Evolutionary conservation across 176 grass and related monocot genomes (phyloP), one percentile per base, ranked within the genome.

Genomic region (Lolium rigidum): DNA sequence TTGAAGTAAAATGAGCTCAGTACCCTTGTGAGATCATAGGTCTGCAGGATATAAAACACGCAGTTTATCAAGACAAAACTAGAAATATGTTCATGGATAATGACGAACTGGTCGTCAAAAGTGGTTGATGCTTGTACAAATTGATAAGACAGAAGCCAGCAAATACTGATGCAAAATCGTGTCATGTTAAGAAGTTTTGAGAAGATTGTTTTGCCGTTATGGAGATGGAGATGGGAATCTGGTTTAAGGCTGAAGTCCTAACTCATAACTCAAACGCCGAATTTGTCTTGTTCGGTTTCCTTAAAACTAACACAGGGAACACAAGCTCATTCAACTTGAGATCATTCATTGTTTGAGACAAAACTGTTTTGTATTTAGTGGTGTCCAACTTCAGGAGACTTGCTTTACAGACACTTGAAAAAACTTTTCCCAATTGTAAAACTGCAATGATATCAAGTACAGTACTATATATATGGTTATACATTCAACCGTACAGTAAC

Each of bases 1-100:
- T 96, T 96, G 58, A 91, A 96, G 87, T 90, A 96, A 77, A 93
- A 89, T 31, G 94, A 90, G 89, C 92, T 99, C 76, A 96, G 14
- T 79, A 90, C 22, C 71, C 85, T 15, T 69, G 94, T 96, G 50
- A 88, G 74, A 74, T 99, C 92, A 86, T 99, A 96, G 70, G 85
- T 87, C 97, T 99, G 84, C 75, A 81, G 31, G 71, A 73, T 76
- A 88, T 41, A 47, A 77, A 81, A 44, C 26, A 71, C 80, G 51
- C 0, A 31, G 14, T 26, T 70, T 77, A 38, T 92, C 77, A 77
- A 51, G 10, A 77, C 63, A 37, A 80, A 68, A 83, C 16, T 39
- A 84, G 14, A 43, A 82, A 76, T 38, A 84, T 66, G 35, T 21
- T 18, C 31, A 56, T 54, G 57, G n/a, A 86, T 70, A 67, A 50